Conservation (phyloP, 2,329 filamentous ascomycete species). For the Alternaria dauci region DNA sequence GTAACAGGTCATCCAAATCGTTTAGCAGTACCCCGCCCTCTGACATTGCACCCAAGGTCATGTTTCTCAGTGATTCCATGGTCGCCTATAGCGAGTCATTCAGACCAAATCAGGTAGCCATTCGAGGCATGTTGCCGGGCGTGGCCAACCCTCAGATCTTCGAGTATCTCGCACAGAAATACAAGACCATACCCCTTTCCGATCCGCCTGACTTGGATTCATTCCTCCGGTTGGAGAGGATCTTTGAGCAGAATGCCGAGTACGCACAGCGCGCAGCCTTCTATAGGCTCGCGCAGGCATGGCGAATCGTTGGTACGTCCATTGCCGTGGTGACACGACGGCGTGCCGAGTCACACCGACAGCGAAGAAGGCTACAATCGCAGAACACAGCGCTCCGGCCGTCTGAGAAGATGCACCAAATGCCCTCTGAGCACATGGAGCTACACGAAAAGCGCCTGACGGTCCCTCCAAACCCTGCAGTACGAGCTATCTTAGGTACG, state of each 20-base stretch:
- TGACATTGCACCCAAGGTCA: conserved; percentile 56
- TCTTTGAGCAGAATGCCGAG: conserved; percentile 63
- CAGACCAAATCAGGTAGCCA: conserved; percentile 57
- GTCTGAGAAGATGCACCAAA: conserved; percentile 18
- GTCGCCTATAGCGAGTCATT: conserved; percentile 51
- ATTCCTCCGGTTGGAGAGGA: conserved; percentile 48
- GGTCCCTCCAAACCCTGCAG: conserved; percentile 39
- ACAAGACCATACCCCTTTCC: conserved; percentile 51
- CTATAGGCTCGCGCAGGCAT: conserved; percentile 65
- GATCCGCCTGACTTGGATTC: conserved; percentile 51
- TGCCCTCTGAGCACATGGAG: conserved; percentile 25
- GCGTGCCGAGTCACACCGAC: conserved; percentile 46
- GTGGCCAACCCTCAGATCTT: conserved; percentile 48
- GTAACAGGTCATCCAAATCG: conserved; percentile 61
- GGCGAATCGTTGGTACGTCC: conserved; percentile 64
- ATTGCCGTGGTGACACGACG: conserved; percentile 59
- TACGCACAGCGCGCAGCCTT: conserved; percentile 61
- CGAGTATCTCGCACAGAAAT: conserved; percentile 56
- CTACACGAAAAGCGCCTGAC: conserved; percentile 34
- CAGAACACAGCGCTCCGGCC: conserved; percentile 23
- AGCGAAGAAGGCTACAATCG: conserved; percentile 33
- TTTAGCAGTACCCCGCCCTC: conserved; percentile 63
- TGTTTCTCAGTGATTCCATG: conserved; percentile 62
- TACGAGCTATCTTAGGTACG: conserved; percentile 44
- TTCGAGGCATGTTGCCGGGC: conserved; percentile 60